Percentiles rank a stretch among this genome's conserved stretches.
These are phyloP conservation scores for Xerocomus cyaneibrunnescens DNA, from an alignment of 1,284 basidiomycete species.

Conservation along the genomic window DNA sequence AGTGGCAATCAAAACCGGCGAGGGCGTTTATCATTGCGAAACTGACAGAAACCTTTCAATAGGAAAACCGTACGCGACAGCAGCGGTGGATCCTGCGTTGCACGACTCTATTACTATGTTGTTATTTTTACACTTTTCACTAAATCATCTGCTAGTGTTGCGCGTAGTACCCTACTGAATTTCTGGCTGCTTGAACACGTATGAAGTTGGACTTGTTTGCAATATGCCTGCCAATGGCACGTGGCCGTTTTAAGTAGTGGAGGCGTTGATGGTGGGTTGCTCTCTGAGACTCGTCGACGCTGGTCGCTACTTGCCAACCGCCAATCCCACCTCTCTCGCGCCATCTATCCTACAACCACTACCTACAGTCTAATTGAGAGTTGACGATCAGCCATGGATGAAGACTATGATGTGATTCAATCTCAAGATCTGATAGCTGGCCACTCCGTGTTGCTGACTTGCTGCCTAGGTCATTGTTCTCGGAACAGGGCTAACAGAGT, in stretches of 20 bases:
- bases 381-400: slow-evolving; percentile 64
- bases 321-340: slow-evolving; percentile 5
- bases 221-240: slow-evolving; percentile 10
- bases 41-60: slow-evolving; percentile 7
- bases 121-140: slow-evolving; percentile 8
- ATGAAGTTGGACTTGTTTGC: slow-evolving; percentile 13
- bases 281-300: slow-evolving; percentile 1
- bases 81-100: background rate
- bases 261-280: background rate
- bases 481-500: slow-evolving; percentile 97
- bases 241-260: slow-evolving; percentile 32
- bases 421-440: slow-evolving; percentile 18
- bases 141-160: slow-evolving; percentile 1
- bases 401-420: slow-evolving; percentile 78
- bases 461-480: slow-evolving; percentile 80
- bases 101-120: background rate
- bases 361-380: slow-evolving; percentile 10
- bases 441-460: slow-evolving; percentile 17
- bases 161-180: slow-evolving; percentile 9
- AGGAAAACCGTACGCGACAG: slow-evolving; percentile 2
- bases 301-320: slow-evolving; percentile 21
- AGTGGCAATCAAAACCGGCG: slow-evolving; percentile 16
- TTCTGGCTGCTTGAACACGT: background rate
- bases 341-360: slow-evolving; percentile 15
- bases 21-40: slow-evolving; percentile 25